Conservation (phyloP, 352 stramenopile genomes). For the Aphanomyces astaci region DNA sequence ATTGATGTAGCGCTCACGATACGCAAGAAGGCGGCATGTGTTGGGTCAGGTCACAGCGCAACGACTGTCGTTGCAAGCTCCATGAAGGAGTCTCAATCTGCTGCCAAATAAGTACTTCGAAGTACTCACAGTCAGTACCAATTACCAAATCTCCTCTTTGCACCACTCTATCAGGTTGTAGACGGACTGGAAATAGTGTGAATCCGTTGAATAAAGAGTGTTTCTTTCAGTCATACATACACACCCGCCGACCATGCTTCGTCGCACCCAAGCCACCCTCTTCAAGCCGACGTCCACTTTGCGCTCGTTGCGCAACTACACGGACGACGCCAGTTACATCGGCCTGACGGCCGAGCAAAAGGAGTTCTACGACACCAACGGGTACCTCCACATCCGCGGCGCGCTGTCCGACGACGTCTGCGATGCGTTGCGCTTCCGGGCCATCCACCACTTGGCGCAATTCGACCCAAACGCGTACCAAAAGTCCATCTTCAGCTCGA, state of each 20-base stretch:
- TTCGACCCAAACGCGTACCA: constrained; percentile 51
- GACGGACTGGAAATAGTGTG: background rate
- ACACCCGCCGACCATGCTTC: background rate
- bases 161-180: too few species aligned
- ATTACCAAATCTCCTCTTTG: too few species aligned
- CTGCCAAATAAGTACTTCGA: too few species aligned
- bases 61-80: background rate
- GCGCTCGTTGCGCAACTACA: background rate
- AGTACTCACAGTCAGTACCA: too few species aligned
- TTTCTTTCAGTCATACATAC: background rate
- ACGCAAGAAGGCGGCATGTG: too few species aligned
- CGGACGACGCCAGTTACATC: background rate
- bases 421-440: constrained; percentile 45
- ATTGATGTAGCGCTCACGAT: too few species aligned
- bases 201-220: background rate
- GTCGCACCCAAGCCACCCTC: background rate
- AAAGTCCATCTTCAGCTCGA: constrained; percentile 77
- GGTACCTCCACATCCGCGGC: constrained; percentile 48
- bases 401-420: constrained; percentile 40
- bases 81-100: too few species aligned
- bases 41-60: too few species aligned
- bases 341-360: constrained; percentile 53
- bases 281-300: background rate
- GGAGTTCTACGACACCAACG: constrained; percentile 51
- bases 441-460: constrained; percentile 42